phyloP scores from a whole-genome alignment of 2,329 filamentous ascomycete species.

The Lachnellula cervina region DNA sequence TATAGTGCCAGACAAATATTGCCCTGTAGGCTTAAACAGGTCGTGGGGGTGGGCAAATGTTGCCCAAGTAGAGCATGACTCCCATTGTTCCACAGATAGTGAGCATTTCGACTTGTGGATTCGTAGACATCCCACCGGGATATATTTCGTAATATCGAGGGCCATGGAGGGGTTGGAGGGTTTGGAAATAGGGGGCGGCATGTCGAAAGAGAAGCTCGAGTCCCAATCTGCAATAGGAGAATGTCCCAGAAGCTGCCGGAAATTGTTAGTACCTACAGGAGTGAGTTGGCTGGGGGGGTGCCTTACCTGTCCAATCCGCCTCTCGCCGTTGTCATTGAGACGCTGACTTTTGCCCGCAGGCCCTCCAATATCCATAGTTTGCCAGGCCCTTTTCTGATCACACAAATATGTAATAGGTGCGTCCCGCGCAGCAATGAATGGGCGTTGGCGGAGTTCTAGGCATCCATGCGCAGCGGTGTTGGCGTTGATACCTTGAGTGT shows the following conservation, averaged over 20 bases:
- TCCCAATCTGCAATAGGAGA: not conserved
- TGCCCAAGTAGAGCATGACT: conserved; percentile 14
- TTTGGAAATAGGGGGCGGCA: not conserved
- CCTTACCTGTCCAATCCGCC: not conserved
- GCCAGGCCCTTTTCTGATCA: not conserved
- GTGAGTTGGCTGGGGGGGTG: not conserved
- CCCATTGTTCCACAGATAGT: conserved; percentile 9
- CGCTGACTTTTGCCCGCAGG: not conserved
- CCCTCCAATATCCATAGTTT: not conserved
- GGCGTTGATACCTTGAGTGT: not conserved
- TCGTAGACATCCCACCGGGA: conserved; percentile 25
- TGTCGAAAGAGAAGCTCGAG: conserved; percentile 7
- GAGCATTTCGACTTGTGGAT: conserved; percentile 9
- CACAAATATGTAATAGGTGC: not conserved
- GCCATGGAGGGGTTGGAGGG: not conserved
- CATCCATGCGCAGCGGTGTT: not conserved
- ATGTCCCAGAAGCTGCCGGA: not conserved
- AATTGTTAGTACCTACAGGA: not conserved
- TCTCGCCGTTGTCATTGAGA: not conserved
- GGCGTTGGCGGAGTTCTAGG: not conserved
- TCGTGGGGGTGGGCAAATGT: conserved; percentile 18
- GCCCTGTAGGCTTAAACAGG: conserved; percentile 1
- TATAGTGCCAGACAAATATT: conserved; percentile 11
- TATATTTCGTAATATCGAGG: conserved; percentile 25
- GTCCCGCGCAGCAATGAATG: not conserved